Base-by-base conservation (phyloP, 2,329 filamentous ascomycete genomes). In the Lasiodiplodia citricola region DNA sequence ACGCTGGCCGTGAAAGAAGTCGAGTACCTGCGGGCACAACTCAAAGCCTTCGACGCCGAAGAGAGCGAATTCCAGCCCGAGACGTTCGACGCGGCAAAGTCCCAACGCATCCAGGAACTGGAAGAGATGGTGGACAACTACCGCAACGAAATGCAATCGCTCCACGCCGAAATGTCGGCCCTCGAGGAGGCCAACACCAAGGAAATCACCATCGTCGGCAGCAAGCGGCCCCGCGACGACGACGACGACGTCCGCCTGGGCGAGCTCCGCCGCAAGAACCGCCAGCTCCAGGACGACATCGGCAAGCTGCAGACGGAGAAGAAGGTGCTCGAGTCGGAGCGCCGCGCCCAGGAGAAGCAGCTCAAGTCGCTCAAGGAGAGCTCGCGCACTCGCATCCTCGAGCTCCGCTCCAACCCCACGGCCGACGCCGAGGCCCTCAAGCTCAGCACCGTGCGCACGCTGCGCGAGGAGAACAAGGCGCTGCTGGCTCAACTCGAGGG, bases 351-450 rank as follows among this genome's bases (percentile, higher is more conserved):
- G 68, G 85, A 88, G 69, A 88, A 91, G 38, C 94, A 97, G 76
- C 88, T 98, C 28, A 86, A 87, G 57, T 84, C 86, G 5, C 81
- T 91, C 47, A 86, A 89, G 73, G 85, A 90, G 62, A 88, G 90
- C 21, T 91, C 89, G 37, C 90, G 92, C 71, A 96, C 91, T 3
- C 92, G 96, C 44, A 86, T 98, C 58, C 87, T 99, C 31, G 91
- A 96, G 67, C 85, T 98, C 16, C 91, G 93, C 69, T 90, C 91
- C n/a, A 99, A 99, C 78, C 96, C 96, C 0, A 98, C 96, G 0
- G 89, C 94, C 0, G 89, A 96, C 74, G 88, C 88, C 70, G 93
- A 97, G 81, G 91, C 91, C 3, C 88, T 97, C 78, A 97, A 98
- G 81, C 86, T 91, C 64, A 86, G 89, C 11, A 97, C 93, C 0